Percentiles rank a stretch among this genome's conserved stretches.
phyloP scores from a whole-genome alignment of 225 moss, liverwort and hornwort species.

The Ulota crispa region DNA sequence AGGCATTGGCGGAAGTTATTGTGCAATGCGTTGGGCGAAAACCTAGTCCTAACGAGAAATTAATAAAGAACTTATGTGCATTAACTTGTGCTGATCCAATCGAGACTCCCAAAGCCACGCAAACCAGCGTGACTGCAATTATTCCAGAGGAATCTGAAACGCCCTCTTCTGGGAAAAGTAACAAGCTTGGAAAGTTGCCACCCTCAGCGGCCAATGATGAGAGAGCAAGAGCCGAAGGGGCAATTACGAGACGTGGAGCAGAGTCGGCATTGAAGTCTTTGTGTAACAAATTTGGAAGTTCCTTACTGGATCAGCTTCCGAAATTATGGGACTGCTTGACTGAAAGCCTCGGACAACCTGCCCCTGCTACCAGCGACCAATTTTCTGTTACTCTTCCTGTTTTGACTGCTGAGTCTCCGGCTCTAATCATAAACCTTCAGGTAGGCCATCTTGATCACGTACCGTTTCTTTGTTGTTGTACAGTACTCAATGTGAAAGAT shows the following conservation, averaged over 20 bases:
- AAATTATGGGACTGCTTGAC: conserved; percentile 96
- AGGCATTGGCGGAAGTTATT: conserved; percentile 83
- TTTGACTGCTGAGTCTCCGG: conserved; percentile 71
- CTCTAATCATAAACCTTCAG: conserved; percentile 85
- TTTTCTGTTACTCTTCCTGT: conserved; percentile 48
- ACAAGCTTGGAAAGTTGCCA: conserved; percentile 51
- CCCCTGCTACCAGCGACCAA: conserved; percentile 26
- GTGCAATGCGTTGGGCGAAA: conserved; percentile 86
- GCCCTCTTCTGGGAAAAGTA: conserved; percentile 45
- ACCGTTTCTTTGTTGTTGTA: not conserved
- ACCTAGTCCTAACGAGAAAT: conserved; percentile 85
- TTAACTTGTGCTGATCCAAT: conserved; percentile 79
- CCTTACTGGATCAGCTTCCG: conserved; percentile 77
- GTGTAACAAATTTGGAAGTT: conserved; percentile 68
- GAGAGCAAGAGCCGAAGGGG: conserved; percentile 74
- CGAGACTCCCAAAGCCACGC: conserved; percentile 80
- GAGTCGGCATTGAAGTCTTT: conserved; percentile 75
- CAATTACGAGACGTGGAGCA: conserved; percentile 83
- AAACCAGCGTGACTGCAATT: conserved; percentile 49
- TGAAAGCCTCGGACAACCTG: conserved; percentile 71
- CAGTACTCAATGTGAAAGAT: not conserved
- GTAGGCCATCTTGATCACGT: conserved; percentile 23
- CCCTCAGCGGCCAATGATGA: conserved; percentile 58
- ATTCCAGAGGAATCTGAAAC: conserved; percentile 50
- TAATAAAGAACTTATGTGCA: conserved; percentile 78